Conservation (phyloP, 2,329 filamentous ascomycete species). For the Neonectria neomacrospora region DNA sequence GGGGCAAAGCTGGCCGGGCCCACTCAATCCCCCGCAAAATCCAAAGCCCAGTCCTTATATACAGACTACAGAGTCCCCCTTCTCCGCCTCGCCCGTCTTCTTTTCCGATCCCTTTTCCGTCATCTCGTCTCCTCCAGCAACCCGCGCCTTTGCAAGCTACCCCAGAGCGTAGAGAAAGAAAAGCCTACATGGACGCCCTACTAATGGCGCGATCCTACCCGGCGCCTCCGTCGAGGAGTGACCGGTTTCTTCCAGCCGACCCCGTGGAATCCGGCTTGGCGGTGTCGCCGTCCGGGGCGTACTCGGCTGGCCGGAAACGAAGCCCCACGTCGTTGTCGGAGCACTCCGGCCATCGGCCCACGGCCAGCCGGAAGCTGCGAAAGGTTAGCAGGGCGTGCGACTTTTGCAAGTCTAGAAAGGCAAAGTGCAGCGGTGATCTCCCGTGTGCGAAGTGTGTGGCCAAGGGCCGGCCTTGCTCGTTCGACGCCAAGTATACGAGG, state of each 20-base stretch:
- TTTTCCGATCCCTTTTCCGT: slow-evolving; percentile 26
- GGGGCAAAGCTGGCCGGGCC: background rate
- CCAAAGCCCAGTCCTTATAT: background rate
- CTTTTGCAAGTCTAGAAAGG: slow-evolving; percentile 44
- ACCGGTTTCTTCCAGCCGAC: background rate
- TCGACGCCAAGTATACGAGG: slow-evolving; percentile 48
- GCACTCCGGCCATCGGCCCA: background rate
- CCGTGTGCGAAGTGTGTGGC: slow-evolving; percentile 48
- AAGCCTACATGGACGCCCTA: slow-evolving; percentile 8
- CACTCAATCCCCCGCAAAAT: slow-evolving; percentile 6
- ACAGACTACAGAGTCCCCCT: background rate
- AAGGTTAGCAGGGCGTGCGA: slow-evolving; percentile 50
- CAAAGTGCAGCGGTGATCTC: slow-evolving; percentile 45
- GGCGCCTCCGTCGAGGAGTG: background rate
- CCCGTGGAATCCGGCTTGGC: background rate
- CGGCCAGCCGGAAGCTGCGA: slow-evolving; percentile 33
- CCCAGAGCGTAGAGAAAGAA: too few relatives aligned
- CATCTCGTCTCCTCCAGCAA: background rate
- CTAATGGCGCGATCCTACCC: slow-evolving; percentile 14
- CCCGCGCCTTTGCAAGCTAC: background rate
- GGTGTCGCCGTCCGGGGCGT: slow-evolving; percentile 5
- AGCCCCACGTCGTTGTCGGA: slow-evolving; percentile 2
- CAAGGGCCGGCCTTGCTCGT: slow-evolving; percentile 44
- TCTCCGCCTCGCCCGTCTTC: background rate
- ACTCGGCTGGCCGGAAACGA: slow-evolving; percentile 9